These are phyloP conservation scores for Camellia lanceoleosa DNA, from an alignment of 148 eudicot genomes.

Conservation along the genomic window DNA sequence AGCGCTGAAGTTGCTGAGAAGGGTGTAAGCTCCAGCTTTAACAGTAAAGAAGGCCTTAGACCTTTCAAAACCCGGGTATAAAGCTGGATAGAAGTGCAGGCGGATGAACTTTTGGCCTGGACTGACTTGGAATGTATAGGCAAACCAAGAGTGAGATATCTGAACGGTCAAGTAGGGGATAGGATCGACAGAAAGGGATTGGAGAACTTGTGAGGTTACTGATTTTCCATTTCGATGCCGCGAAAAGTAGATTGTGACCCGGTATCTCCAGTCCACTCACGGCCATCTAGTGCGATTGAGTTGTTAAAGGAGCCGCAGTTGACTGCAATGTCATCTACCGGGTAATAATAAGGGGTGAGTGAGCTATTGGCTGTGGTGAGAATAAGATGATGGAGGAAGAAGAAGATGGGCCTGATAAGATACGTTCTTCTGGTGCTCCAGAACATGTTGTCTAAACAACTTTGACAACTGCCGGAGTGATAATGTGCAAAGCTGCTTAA, in stretches of 20 bases:
- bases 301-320: conserved; percentile 23
- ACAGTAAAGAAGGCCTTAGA: conserved; percentile 24
- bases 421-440: neutral
- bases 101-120: conserved; percentile 28
- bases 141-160: conserved; percentile 14
- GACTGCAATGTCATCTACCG: conserved; percentile 15
- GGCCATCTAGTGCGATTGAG: conserved; percentile 12
- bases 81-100: conserved; percentile 20
- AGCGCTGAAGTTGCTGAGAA: conserved; percentile 30
- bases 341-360: neutral
- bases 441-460: no score
- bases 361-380: neutral
- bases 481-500: no score
- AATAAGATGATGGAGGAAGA: conserved; percentile 8
- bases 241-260: neutral
- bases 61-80: conserved; percentile 16
- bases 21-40: conserved; percentile 26
- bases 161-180: conserved; percentile 25
- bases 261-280: conserved; percentile 20
- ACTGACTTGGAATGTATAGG: conserved; percentile 18
- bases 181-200: neutral
- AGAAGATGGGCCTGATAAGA: neutral
- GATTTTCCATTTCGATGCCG: neutral
- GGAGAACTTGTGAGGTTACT: neutral
- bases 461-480: no score